Evolutionary conservation across 1,139 yeast species (phyloP), one percentile per base, ranked within the genome.

Genomic region (Williopsis jadinii): DNA sequence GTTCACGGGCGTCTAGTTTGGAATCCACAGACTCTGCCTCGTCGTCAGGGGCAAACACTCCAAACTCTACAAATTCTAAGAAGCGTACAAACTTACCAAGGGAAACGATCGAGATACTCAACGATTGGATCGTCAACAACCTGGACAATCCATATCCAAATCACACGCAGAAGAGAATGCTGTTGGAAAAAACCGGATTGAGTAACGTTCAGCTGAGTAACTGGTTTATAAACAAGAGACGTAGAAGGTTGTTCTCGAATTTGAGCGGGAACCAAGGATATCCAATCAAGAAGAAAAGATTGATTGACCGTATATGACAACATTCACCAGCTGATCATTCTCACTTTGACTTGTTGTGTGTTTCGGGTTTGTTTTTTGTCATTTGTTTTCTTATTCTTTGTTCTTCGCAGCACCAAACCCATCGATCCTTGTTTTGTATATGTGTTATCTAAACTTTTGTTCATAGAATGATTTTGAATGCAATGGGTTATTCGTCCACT

Each of bases 151-250:
- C 98, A 12, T 90, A 90, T 61, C 98, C 98, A 6, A 85, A 88
- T 47, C 85, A 90, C 40, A 83, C 84, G 49, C 97, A 90, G 57
- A 92, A 92, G 65, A 73, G 78, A 50, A 84, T 83, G 53, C 70
- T 92, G 50, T 78, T 88, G 71, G 69, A 75, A 53, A 75, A 77
- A 57, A 92, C 98, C 0, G 96, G 97, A 1, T 73, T 92, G 55
- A 84, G 90, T 47, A 80, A 85, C 61, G 95, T 88, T 52, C 98
- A 92, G 62, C 73, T 92, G 47, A 81, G 94, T 49, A 92, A 92
- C 61, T 92, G 98, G 97, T 92, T 92, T 59, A 92, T 92, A 55
- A 92, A 92, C 62, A 97, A 96, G 28, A 75, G 98, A 58, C 73
- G 97, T 58, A 71, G 98, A 55, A 82, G 86, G 60, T 77, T 87